These are phyloP conservation scores for Trypanosoma cruzi DNA, from an alignment of 208 protist genomes.

Conservation along the genomic window DNA sequence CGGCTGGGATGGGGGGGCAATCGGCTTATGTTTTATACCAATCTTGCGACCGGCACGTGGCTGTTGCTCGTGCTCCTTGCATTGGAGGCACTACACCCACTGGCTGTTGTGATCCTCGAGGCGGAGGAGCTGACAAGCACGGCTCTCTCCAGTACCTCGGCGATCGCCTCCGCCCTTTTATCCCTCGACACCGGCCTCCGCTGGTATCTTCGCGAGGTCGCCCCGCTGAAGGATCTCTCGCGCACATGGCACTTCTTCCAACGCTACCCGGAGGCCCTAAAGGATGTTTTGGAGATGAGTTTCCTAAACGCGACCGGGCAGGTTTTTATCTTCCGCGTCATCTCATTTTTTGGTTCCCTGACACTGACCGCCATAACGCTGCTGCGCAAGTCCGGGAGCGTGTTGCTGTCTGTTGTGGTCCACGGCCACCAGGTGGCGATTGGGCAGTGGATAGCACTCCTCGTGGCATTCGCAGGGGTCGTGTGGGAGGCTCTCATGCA, in stretches of 20 bases:
- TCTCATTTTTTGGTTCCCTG: conserved; percentile 77
- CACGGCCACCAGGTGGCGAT: conserved; percentile 57
- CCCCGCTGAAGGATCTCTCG: conserved; percentile 57
- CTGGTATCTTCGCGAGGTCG: conserved; percentile 30
- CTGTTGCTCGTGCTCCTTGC: conserved; percentile 31
- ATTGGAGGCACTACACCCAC: conserved; percentile 37
- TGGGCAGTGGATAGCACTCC: conserved; percentile 60
- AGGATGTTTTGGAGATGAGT: conserved; percentile 69
- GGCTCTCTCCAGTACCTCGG: not conserved
- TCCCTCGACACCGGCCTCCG: not conserved
- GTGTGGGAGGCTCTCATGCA: conserved; percentile 45
- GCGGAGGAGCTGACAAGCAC: conserved; percentile 13
- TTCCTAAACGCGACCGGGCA: conserved; percentile 73
- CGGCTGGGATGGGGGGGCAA: conserved; percentile 50
- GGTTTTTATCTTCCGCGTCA: conserved; percentile 82
- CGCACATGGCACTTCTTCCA: conserved; percentile 51
- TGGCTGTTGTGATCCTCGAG: conserved; percentile 19
- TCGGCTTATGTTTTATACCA: conserved; percentile 71
- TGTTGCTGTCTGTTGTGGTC: conserved; percentile 76
- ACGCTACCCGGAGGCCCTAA: conserved; percentile 43
- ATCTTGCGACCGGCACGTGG: conserved; percentile 48
- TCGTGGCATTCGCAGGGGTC: conserved; percentile 57
- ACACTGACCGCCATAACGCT: conserved; percentile 83
- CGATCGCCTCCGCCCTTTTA: not conserved
- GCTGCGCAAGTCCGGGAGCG: conserved; percentile 77